Conservation (phyloP, 1,284 basidiomycete genomes). For the Trametes pubescens region DNA sequence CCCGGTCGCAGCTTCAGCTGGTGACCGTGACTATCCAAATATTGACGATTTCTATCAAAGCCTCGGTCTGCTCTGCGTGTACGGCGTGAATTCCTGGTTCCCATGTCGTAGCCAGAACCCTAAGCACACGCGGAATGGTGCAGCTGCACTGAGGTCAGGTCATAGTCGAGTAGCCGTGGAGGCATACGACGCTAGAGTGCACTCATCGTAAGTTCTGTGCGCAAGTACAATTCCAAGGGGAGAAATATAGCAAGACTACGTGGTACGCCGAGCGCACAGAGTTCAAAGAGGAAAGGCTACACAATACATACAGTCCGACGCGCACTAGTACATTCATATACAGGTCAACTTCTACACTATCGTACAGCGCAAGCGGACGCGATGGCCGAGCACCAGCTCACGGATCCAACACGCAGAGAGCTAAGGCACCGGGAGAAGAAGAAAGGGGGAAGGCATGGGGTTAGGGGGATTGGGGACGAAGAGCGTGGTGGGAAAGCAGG, state of each 20-base stretch:
- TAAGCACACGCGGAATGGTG: no score
- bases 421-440: conserved; percentile 14
- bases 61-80: no score
- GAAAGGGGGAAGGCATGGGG: background rate
- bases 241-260: background rate
- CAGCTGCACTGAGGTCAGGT: no score
- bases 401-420: conserved; percentile 18
- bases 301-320: conserved; percentile 21
- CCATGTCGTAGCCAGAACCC: no score
- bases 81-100: no score
- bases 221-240: no score
- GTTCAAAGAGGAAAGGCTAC: conserved; percentile 6
- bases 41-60: no score
- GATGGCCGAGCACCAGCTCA: conserved; percentile 24
- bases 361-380: conserved; percentile 15
- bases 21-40: background rate
- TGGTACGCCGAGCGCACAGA: no score
- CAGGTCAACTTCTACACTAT: conserved; percentile 19
- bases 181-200: no score
- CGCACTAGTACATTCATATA: conserved; percentile 24
- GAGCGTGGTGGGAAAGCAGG: background rate
- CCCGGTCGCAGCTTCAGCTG: background rate
- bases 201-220: no score
- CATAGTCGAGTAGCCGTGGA: no score
- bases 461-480: background rate